Evolutionary conservation across 192 early-diverging fungal species (phyloP), one percentile per base, ranked within the genome.

Genomic region (Coemansia sp.): DNA sequence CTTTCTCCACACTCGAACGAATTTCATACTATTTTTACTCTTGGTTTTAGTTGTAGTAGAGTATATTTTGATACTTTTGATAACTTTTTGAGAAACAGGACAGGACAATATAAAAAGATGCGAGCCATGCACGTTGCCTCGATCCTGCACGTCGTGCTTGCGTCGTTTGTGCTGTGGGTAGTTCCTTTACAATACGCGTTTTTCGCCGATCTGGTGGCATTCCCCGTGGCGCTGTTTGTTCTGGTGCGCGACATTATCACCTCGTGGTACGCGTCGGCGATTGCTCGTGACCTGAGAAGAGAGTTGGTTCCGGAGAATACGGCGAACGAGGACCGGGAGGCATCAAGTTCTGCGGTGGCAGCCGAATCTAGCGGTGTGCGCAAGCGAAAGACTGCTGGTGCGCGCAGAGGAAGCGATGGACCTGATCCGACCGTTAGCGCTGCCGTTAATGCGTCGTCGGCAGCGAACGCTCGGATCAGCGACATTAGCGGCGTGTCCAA

Each of bases 131-230:
- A 70, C 26, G 42, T 63, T 26, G 66, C 79, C 4, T 69, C 70
- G 15, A 62, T 52, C 49, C 33, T 75, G 30, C 79, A 81, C 64
- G 34, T 81, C 28, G 34, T 81, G 46, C 48, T 75, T 12, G 51
- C 70, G 18, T 63, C 64, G 39, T 73, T 72, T 66, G 49, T 76
- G 28, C 64, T 81, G 49, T 74, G 79, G 79, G 43, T 81, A 0
- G 70, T 81, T 1, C 79, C 79, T 8, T 55, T 59, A 3, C 74
- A 72, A 57, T 51, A 49, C 31, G 52, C 66, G 25, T 75, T 81
- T 51, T 40, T 72, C 16, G 60, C 59, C n/a, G 74, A 81, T 63
- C 64, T 81, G 26, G 79, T 68, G 1, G 79, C 70, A 29, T 81
- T 81, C 58, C 79, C 72, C 2, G 66, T 75, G 16, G 68, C 79